Conservation (phyloP, 192 early-diverging fungal genomes). For the Coemansia sp. region DNA sequence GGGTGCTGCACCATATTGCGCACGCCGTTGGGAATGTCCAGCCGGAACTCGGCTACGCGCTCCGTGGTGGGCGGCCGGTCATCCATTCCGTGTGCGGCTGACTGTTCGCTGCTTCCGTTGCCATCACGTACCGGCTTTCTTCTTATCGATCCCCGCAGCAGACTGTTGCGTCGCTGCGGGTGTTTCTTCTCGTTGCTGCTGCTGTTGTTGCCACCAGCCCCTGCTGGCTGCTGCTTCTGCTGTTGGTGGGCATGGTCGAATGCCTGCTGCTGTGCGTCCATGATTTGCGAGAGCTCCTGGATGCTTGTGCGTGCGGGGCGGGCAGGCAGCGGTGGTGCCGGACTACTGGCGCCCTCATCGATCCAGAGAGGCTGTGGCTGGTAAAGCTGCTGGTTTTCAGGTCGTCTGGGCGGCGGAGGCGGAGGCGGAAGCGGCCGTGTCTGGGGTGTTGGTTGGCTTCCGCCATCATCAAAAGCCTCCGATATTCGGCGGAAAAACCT, state of each 20-base stretch:
- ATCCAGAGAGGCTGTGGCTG: conserved; percentile 25
- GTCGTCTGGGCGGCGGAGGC: conserved; percentile 8
- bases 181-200: neutral
- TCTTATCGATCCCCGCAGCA: neutral
- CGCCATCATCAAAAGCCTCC: neutral
- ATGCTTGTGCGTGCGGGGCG: neutral
- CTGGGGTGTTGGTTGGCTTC: neutral
- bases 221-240: neutral
- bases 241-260: conserved; percentile 7
- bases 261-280: conserved; percentile 20
- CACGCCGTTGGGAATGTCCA: conserved; percentile 43
- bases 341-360: conserved; percentile 2
- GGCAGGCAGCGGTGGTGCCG: neutral
- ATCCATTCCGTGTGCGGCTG: neutral
- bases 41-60: conserved; percentile 35
- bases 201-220: neutral
- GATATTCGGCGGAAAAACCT: conserved; percentile 33
- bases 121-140: neutral
- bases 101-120: neutral
- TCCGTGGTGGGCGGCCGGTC: conserved; percentile 42
- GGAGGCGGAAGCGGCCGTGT: neutral
- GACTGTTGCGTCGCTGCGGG: conserved; percentile 4
- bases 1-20: conserved; percentile 43
- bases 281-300: conserved; percentile 17
- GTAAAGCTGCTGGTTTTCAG: conserved; percentile 24